Percentiles rank a stretch among this genome's conserved stretches.
phyloP scores from a whole-genome alignment of 2,329 filamentous ascomycete genomes.

The Penicillium capsulatum region DNA sequence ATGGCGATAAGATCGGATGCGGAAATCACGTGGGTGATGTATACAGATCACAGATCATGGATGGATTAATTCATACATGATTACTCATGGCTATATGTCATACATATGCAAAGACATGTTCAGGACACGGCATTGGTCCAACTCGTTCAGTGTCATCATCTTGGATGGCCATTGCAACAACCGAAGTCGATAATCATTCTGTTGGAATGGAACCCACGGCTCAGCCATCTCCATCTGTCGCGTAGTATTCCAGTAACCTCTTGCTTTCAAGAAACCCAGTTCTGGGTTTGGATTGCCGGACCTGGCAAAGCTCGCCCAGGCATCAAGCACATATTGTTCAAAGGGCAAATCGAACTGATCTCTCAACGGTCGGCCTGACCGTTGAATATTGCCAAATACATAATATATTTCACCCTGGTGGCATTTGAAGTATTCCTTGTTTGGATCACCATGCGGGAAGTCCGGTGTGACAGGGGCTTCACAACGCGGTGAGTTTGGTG shows the following conservation, averaged over 20 bases:
- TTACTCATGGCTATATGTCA: conserved; percentile 15
- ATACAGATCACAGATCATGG: no score
- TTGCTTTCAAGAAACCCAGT: conserved; percentile 13
- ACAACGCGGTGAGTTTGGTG: conserved; percentile 50
- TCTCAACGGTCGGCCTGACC: conserved; percentile 14
- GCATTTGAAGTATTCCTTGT: conserved; percentile 50
- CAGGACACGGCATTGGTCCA: conserved; percentile 14
- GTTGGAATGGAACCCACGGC: conserved; percentile 10
- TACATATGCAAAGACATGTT: conserved; percentile 12
- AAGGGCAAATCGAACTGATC: conserved; percentile 22
- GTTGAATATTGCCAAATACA: conserved; percentile 50
- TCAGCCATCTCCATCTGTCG: conserved; percentile 8
- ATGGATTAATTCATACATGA: no score
- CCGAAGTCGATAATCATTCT: conserved; percentile 6
- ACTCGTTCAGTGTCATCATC: conserved; percentile 14
- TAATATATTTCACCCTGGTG: conserved; percentile 56
- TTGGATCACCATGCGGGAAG: conserved; percentile 46
- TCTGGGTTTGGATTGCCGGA: conserved; percentile 16
- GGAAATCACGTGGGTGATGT: no score
- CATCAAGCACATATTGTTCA: conserved; percentile 22
- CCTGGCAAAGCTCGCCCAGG: conserved; percentile 23
- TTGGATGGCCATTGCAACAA: conserved; percentile 17
- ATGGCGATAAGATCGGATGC: conserved; percentile 1
- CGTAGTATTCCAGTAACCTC: conserved; percentile 17
- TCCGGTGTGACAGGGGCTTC: conserved; percentile 41